phyloP scores from a whole-genome alignment of 2,329 filamentous ascomycete genomes.

The Penicillium corylophilum region DNA sequence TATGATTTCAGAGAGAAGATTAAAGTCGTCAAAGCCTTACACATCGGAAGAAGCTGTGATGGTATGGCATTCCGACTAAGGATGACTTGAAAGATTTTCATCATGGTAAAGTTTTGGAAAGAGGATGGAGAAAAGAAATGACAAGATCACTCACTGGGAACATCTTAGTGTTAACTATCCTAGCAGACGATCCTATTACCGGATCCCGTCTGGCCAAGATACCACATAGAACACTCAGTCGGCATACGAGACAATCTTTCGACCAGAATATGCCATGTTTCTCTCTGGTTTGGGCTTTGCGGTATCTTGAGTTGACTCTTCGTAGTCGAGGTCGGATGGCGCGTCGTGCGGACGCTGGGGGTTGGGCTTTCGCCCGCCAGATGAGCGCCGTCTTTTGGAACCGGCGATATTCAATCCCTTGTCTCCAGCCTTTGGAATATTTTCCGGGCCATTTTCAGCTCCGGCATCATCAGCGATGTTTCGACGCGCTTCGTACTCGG shows the following conservation, averaged over 20 bases:
- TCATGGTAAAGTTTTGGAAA: conserved; percentile 56
- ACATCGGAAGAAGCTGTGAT: conserved; percentile 31
- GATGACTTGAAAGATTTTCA: conserved; percentile 88
- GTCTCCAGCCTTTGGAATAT: background rate
- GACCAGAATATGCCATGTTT: conserved; percentile 22
- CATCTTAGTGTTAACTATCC: background rate
- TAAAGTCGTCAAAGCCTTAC: conserved; percentile 44
- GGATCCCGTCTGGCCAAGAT: background rate
- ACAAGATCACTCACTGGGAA: conserved; percentile 9
- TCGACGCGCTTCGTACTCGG: conserved; percentile 17
- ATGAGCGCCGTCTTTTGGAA: background rate
- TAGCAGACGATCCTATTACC: background rate
- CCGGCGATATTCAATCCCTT: background rate
- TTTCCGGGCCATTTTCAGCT: background rate
- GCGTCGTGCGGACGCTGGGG: conserved; percentile 5
- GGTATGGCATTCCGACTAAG: conserved; percentile 74
- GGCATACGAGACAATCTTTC: conserved; percentile 39
- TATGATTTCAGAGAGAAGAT: conserved; percentile 48
- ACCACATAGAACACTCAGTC: conserved; percentile 25
- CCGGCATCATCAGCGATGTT: background rate
- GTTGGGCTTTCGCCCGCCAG: background rate
- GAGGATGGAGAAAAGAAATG: background rate
- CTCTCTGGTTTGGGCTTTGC: background rate
- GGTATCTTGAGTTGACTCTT: conserved; percentile 10
- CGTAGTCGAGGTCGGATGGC: conserved; percentile 49